Evolutionary conservation across 257 asterid species (phyloP).

Genomic region (Rubia yunnanensis): DNA sequence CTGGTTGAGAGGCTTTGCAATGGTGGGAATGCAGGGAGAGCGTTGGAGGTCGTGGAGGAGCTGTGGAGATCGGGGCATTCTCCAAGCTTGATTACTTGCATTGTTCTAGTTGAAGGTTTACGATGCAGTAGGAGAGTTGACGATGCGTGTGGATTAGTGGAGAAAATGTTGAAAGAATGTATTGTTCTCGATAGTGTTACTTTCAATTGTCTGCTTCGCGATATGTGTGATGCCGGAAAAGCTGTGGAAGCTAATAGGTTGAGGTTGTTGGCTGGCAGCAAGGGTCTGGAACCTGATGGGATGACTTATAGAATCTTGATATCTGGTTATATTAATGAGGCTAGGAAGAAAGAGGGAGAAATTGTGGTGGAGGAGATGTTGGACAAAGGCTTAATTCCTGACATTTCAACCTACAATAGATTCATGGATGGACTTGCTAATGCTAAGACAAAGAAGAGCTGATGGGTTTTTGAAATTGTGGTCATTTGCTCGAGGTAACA

Average conservation of each 20-base stretch:
- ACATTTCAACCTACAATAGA: constrained; percentile 67
- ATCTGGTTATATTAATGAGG: constrained; percentile 53
- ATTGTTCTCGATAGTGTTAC: constrained; percentile 72
- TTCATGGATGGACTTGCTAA: constrained; percentile 52
- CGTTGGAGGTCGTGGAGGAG: constrained; percentile 49
- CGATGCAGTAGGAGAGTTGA: constrained; percentile 28
- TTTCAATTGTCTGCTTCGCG: constrained; percentile 56
- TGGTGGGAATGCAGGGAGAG: constrained; percentile 31
- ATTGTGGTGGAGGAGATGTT: constrained; percentile 73
- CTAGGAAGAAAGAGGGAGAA: constrained; percentile 68
- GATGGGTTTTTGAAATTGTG: neutral
- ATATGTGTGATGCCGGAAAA: constrained; percentile 53
- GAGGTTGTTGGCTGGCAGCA: constrained; percentile 54
- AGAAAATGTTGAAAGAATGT: constrained; percentile 48
- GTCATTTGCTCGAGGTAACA: neutral
- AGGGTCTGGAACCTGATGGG: constrained; percentile 67
- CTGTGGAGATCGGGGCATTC: constrained; percentile 48
- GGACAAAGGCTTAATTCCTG: constrained; percentile 72
- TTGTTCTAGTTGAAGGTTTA: constrained; percentile 61
- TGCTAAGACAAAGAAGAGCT: constrained; percentile 29
- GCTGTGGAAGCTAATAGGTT: constrained; percentile 64
- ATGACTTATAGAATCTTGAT: constrained; percentile 69
- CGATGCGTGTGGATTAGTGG: constrained; percentile 35
- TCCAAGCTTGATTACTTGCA: constrained; percentile 70
- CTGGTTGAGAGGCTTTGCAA: constrained; percentile 59